Evolutionary conservation across 148 eudicot species (phyloP), one percentile per base, ranked within the genome.

Genomic region (Nyssa sinensis): DNA sequence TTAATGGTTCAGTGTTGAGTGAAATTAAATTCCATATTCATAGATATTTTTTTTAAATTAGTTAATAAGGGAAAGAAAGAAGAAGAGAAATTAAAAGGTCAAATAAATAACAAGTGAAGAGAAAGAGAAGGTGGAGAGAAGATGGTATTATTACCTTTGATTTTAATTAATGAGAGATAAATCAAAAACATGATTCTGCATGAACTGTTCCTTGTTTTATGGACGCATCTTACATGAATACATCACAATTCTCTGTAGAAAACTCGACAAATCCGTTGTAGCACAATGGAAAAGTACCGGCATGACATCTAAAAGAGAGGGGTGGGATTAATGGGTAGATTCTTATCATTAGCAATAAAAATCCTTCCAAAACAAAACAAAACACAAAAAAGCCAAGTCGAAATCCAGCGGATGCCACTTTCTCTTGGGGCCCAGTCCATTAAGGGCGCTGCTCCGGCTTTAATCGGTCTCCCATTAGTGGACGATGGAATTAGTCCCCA

Each of bases 1-100:
- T 17, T 72, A n/a, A 5, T 78, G 47, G 59, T 33, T 58, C 34
- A n/a, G 1, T 64, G 64, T 35, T 63, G 64, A 65, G n/a, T 49
- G 62, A n/a, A n/a, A n/a, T n/a, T 11, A 66, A 55, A 16, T 24
- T 71, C 25, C 51, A 37, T 7, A 9, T 34, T 34, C 28, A 31
- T n/a, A n/a, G n/a, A n/a, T n/a, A n/a, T n/a, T n/a, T n/a, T 21
- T 17, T 65, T 35, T 9, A 35, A 65, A 66, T 27, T 66, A 25
- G 44, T 66, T 66, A 53, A 51, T 17, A 32, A 64, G 34, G 34
- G 2, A 28, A 58, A 10, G 21, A 37, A n/a, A n/a, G n/a, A n/a
- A n/a, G n/a, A n/a, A 55, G 24, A 55, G 59, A 19, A 49, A 11
- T 49, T 17, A 19, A 49, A 49, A 49, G 23, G 19, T 24, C 74